Evolutionary conservation across 139 green algal genomes (phyloP).

Genomic region (Yamagishiella unicocca): DNA sequence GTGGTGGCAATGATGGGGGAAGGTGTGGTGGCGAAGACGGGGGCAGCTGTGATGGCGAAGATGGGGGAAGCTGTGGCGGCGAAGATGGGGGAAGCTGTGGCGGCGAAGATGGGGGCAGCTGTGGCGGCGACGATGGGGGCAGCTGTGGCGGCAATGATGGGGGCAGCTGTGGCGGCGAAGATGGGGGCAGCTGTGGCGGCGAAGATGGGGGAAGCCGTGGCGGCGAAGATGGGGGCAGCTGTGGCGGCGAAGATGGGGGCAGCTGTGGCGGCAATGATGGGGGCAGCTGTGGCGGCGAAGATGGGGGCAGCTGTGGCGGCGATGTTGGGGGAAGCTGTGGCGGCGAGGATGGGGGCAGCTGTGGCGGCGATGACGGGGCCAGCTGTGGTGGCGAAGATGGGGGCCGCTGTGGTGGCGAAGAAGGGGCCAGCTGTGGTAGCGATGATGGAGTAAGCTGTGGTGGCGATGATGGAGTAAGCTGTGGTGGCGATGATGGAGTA

Average conservation of each 20-base stretch:
- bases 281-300: background rate
- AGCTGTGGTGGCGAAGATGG: background rate
- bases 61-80: background rate
- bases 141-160: background rate
- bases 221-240: background rate
- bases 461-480: background rate
- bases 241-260: background rate
- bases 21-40: background rate
- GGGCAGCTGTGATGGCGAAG: background rate
- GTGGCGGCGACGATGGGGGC: background rate
- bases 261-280: background rate
- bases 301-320: background rate
- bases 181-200: background rate
- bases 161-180: background rate
- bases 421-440: background rate
- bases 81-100: background rate
- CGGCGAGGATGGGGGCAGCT: background rate
- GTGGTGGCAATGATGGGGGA: background rate
- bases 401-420: background rate
- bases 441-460: background rate
- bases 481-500: background rate
- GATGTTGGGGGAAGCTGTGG: background rate
- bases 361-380: background rate
- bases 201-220: background rate
- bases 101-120: background rate